Evolutionary conservation across 2,329 filamentous ascomycete genomes (phyloP), one percentile per base, ranked within the genome.

Genomic region (Fusarium sp.): DNA sequence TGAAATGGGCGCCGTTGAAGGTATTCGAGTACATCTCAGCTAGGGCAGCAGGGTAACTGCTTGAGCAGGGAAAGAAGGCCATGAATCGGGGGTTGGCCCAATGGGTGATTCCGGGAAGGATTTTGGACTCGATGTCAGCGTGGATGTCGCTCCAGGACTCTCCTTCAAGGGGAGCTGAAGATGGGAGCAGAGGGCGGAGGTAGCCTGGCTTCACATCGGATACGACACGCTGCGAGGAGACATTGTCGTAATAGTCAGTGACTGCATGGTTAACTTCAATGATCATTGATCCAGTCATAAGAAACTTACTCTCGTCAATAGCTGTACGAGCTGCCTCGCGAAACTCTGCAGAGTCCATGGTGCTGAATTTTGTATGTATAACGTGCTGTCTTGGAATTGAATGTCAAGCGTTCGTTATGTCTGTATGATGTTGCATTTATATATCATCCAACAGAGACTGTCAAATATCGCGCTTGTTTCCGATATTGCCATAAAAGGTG

Each of bases 41-140:
- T 14, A 98, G 87, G 81, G 98, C 96, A 36, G 91, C 90, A 2
- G 96, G 95, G 80, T 93, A 98, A 39, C 92, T 94, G 60, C 92
- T 91, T n/a, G 90, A 91, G 56, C 94, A 94, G 2, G 96, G 93
- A 83, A 96, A 98, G 86, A 97, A 98, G 48, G 96, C 96, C 90
- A 98, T 94, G 87, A 98, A 98, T 79, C 96, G 95, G 18, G 94
- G 96, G 6, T 91, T 94, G 81, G 97, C 93, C 95, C 96, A 98
- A 83, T 98, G 96, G 0, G 96, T 98, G 62, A 98, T 87, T 9
- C 96, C 96, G 0, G 96, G 96, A 80, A 98, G 90, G 79, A 98
- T 98, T 80, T 96, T 94, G 41, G 88, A 84, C 77, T 95, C 92
- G 54, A 98, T 91, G 80, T 98, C 96, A 62, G 90, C 87, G 76